phyloP scores from a whole-genome alignment of 768 basidiomycete genomes.

The Tulasnella sp. region DNA sequence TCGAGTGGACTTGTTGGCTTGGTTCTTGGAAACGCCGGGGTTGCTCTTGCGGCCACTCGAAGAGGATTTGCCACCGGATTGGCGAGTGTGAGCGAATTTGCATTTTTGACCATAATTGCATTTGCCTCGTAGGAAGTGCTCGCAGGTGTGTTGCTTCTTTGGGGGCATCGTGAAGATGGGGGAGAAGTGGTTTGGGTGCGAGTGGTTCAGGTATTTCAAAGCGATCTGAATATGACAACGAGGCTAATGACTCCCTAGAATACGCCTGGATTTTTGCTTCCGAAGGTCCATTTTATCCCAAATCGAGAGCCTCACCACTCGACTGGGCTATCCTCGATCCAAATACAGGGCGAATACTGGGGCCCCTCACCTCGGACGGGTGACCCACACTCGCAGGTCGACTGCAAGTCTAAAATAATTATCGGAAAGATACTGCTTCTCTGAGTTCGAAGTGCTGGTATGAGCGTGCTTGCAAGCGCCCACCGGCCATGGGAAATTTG shows the following conservation, averaged over 20 bases:
- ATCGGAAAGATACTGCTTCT: too few species aligned
- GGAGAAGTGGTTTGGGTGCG: conserved; percentile 46
- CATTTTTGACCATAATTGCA: neutral
- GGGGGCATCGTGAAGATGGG: conserved; percentile 37
- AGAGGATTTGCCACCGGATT: conserved; percentile 31
- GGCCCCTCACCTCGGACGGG: too few species aligned
- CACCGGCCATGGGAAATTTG: neutral
- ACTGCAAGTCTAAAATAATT: too few species aligned
- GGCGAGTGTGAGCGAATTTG: neutral
- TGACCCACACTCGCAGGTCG: too few species aligned
- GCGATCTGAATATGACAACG: conserved; percentile 51
- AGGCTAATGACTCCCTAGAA: conserved; percentile 47
- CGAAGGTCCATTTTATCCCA: neutral
- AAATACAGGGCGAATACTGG: neutral
- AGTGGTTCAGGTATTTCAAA: conserved; percentile 51
- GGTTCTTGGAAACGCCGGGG: neutral
- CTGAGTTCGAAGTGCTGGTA: neutral
- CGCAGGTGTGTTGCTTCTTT: conserved; percentile 21
- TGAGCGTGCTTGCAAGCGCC: too few species aligned
- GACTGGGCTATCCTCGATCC: too few species aligned
- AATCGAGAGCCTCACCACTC: too few species aligned
- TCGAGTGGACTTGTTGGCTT: neutral
- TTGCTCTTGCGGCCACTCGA: conserved; percentile 34
- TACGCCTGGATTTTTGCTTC: conserved; percentile 40
- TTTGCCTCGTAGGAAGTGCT: too few species aligned